Evolutionary conservation across 805 yeast genomes (phyloP).

Genomic region (Starmerella gropengiesseri): DNA sequence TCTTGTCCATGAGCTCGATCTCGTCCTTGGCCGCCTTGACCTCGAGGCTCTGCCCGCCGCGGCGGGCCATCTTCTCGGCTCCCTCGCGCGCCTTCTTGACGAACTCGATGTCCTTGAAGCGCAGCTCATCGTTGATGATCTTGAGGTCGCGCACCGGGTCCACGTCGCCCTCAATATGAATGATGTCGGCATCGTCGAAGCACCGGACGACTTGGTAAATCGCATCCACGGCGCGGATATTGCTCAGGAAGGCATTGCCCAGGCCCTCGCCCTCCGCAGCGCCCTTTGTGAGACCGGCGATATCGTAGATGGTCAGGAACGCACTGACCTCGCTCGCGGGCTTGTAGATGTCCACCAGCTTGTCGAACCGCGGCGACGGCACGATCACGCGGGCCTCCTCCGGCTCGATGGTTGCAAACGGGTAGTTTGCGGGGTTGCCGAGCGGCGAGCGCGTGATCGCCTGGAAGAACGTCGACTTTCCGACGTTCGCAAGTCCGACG

Average conservation of each 20-base stretch:
- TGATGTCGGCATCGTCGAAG: slow-evolving; percentile 95
- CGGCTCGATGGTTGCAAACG: slow-evolving; percentile 96
- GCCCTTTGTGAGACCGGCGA: slow-evolving; percentile 96
- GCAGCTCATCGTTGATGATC: slow-evolving; percentile 80
- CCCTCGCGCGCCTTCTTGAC: slow-evolving; percentile 72
- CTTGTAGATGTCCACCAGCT: slow-evolving; percentile 55
- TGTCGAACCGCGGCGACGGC: slow-evolving; percentile 80
- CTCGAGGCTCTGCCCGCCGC: slow-evolving; percentile 84
- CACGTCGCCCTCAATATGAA: slow-evolving; percentile 94
- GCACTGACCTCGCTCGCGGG: slow-evolving; percentile 88
- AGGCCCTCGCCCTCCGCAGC: slow-evolving; percentile 95
- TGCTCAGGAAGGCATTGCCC: slow-evolving; percentile 93
- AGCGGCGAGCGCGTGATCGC: slow-evolving; percentile 86
- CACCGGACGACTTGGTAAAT: slow-evolving; percentile 95
- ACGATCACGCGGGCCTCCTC: slow-evolving; percentile 95
- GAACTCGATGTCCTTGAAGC: slow-evolving; percentile 94
- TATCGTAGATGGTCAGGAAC: slow-evolving; percentile 83
- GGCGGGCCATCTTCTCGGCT: slow-evolving; percentile 65
- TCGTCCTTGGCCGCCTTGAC: slow-evolving; percentile 82
- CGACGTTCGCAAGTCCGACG: slow-evolving; percentile 79
- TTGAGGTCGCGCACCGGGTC: slow-evolving; percentile 91
- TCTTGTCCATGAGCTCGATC: slow-evolving; percentile 58
- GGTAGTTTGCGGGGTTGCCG: slow-evolving; percentile 96
- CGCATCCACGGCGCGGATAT: slow-evolving; percentile 96
- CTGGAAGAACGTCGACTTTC: slow-evolving; percentile 95